Percentiles rank a stretch among this genome's conserved stretches.
Conservation (phyloP, 352 stramenopile species). For the Phytophthora europaea region DNA sequence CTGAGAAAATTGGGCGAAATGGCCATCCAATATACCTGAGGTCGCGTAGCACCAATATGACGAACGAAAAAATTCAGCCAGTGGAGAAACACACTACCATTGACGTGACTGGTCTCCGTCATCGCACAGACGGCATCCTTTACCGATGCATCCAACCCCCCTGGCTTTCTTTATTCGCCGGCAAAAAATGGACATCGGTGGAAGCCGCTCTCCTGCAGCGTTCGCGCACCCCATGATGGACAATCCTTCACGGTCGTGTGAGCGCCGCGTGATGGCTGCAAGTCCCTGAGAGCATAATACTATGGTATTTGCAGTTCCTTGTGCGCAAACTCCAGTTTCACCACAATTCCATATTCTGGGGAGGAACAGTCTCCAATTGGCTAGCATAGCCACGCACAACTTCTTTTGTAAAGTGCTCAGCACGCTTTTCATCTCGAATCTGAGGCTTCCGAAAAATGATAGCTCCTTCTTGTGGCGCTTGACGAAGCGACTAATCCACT, state of each 20-base stretch:
- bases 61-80: background rate
- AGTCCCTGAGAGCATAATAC: background rate
- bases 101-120: background rate
- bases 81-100: background rate
- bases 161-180: background rate
- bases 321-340: background rate
- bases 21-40: background rate
- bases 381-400: background rate
- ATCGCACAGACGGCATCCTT: background rate
- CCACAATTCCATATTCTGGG: background rate
- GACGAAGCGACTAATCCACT: background rate
- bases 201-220: background rate
- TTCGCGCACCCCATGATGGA: background rate
- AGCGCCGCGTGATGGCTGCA: background rate
- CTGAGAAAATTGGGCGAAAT: background rate
- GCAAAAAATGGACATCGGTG: background rate
- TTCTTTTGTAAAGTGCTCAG: background rate
- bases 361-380: background rate
- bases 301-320: background rate
- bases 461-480: background rate
- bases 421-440: background rate
- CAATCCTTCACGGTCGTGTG: background rate
- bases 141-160: background rate
- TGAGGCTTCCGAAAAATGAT: background rate
- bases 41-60: background rate